Evolutionary conservation across 345 rosid genomes (phyloP), one percentile per base, ranked within the genome.

Genomic region (Citrus reticulata): DNA sequence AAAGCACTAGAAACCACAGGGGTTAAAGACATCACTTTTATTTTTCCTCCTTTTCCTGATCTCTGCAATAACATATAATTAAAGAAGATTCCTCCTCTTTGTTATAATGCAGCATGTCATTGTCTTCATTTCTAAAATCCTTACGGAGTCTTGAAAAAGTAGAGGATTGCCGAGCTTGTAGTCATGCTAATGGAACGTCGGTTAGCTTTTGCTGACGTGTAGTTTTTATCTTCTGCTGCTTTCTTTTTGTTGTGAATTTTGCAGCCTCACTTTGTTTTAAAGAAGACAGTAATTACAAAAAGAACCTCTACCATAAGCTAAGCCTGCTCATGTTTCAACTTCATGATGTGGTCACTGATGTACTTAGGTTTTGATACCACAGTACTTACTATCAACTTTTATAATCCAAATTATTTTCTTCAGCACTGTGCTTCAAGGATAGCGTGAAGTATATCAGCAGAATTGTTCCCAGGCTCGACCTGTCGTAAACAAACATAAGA

Each of bases 401-500:
- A 79, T 85, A 83, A 76, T 92, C 91, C 68, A 88, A 82, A 60
- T 78, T 75, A 73, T 49, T 79, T 37, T 84, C 88, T 11, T 82
- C 88, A 14, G 78, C 74, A 55, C 30, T 76, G 49, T 80, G 62
- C 83, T 88, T 82, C 11, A 90, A 82, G 5, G 92, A 87, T 29
- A 93, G 93, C 9, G 99, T 96, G 91, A 96, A 94, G 79, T 88
- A 91, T 84, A 96, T 96, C 84, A 96, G 81, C 88, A 96, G 82
- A 70, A 96, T 87, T 32, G 99, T 91, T 76, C 99, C 99, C 84
- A 96, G 81, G 87, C 99, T 92, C 40, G 99, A 96, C 88, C 99
- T 96, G 91, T 80, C 67, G 72, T 60, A 40, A 57, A 29, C 59
- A 49, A 64, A 65, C 24, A 39, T 25, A 55, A 57, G 60, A 76